Conservation (phyloP, 306 rosid species). For the Datisca glomerata region DNA sequence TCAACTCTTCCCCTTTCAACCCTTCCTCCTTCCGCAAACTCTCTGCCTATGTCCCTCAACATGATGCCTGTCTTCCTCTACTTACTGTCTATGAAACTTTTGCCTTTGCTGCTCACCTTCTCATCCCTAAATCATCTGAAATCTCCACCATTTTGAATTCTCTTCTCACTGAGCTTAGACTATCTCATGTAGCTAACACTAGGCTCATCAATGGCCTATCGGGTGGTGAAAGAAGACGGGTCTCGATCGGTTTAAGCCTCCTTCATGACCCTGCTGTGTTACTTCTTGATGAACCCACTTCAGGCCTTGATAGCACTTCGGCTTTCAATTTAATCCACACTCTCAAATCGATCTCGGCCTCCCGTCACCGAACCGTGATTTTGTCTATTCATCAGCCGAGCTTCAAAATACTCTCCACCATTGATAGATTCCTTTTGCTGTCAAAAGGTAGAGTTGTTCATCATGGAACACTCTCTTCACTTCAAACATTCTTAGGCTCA, state of each 20-base stretch:
- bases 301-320: constrained; percentile 74
- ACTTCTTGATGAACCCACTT: constrained; percentile 91
- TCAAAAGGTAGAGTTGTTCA: constrained; percentile 63
- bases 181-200: constrained; percentile 48
- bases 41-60: constrained; percentile 88
- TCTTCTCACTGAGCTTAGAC: constrained; percentile 48
- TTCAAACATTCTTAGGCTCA: constrained; percentile 36
- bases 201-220: constrained; percentile 58
- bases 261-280: constrained; percentile 79
- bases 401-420: constrained; percentile 61
- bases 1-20: constrained; percentile 59
- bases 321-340: constrained; percentile 77
- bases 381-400: constrained; percentile 91
- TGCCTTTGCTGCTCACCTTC: constrained; percentile 60
- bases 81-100: constrained; percentile 84
- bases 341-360: constrained; percentile 46
- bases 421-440: constrained; percentile 50
- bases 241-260: constrained; percentile 69
- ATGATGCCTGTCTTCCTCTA: constrained; percentile 67
- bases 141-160: constrained; percentile 28
- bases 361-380: constrained; percentile 55
- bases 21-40: constrained; percentile 73
- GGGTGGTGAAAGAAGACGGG: constrained; percentile 74
- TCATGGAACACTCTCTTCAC: constrained; percentile 56
- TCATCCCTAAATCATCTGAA: constrained; percentile 34